Conservation (phyloP, 2,329 filamentous ascomycete species). For the Lecanoromycetidae sp. region DNA sequence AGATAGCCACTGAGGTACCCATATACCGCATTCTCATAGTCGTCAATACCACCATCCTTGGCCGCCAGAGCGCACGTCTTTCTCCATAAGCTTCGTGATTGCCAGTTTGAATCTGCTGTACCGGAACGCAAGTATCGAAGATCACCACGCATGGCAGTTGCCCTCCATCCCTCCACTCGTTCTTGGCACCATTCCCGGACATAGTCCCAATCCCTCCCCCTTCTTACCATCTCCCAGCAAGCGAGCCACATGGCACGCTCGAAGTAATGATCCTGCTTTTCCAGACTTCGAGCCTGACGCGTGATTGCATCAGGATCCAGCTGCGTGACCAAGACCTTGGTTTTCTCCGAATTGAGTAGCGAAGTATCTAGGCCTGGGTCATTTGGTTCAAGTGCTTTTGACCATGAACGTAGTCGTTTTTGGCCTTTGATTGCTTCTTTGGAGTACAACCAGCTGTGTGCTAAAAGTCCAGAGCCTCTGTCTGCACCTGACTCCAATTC, state of each 20-base stretch:
- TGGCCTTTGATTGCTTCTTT: conserved; percentile 78
- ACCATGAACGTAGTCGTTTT: conserved; percentile 64
- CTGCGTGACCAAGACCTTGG: conserved; percentile 63
- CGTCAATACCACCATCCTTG: conserved; percentile 52
- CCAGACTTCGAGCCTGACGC: conserved; percentile 63
- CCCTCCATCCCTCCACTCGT: conserved; percentile 79
- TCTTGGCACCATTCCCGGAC: conserved; percentile 80
- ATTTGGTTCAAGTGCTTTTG: conserved; percentile 51
- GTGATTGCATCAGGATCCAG: conserved; percentile 84
- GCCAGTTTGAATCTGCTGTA: conserved; percentile 22
- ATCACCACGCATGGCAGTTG: conserved; percentile 65
- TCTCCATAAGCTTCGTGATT: conserved; percentile 50
- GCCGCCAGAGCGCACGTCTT: conserved; percentile 66
- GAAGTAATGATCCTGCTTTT: conserved; percentile 74
- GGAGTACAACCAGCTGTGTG: conserved; percentile 86
- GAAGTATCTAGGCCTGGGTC: conserved; percentile 45
- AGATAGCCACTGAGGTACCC: conserved; percentile 80
- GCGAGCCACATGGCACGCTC: conserved; percentile 85
- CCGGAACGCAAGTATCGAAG: conserved; percentile 25
- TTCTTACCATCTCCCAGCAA: conserved; percentile 84
- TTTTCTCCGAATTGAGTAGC: conserved; percentile 45
- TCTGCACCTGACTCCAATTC: conserved; percentile 67
- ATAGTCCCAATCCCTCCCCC: conserved; percentile 60
- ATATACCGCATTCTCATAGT: conserved; percentile 82
- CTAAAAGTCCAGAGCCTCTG: conserved; percentile 62